A percentile compares a stretch with the other conserved stretches of the same genome.
phyloP scores from a whole-genome alignment of 1,139 yeast genomes.

The Pneumocystis jirovecii region DNA sequence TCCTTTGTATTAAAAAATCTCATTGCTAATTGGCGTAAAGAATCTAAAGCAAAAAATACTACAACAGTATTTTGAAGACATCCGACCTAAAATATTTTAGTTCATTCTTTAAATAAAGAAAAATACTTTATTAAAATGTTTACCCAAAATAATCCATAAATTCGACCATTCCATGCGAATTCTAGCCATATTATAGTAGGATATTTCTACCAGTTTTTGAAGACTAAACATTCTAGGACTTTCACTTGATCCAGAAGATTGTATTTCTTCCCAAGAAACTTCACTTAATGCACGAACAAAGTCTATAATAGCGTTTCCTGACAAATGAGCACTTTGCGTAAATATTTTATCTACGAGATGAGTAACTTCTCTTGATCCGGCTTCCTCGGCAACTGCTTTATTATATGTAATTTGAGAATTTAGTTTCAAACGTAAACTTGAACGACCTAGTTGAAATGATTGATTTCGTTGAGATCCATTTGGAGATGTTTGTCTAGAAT shows the following conservation, averaged over 20 bases:
- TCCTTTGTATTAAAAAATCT: constrained; percentile 89
- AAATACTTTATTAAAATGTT: constrained; percentile 48
- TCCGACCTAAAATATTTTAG: constrained; percentile 35
- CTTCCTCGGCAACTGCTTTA: constrained; percentile 42
- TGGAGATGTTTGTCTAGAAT: not conserved
- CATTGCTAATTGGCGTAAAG: constrained; percentile 81
- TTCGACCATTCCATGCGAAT: constrained; percentile 95
- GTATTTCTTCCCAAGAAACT: constrained; percentile 82
- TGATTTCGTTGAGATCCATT: not conserved
- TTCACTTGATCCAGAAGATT: constrained; percentile 64
- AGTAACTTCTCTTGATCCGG: constrained; percentile 61
- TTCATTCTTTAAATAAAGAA: not conserved
- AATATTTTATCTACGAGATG: constrained; percentile 79
- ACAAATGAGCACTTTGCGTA: constrained; percentile 62
- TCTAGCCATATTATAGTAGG: constrained; percentile 93
- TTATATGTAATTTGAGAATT: constrained; percentile 22
- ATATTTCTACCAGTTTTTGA: constrained; percentile 91
- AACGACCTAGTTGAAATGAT: not conserved
- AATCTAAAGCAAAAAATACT: constrained; percentile 83
- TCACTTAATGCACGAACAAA: constrained; percentile 77
- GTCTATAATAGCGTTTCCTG: constrained; percentile 71
- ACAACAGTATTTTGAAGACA: constrained; percentile 63
- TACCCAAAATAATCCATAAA: constrained; percentile 87
- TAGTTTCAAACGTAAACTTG: constrained; percentile 5
- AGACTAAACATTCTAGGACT: constrained; percentile 84